Base-by-base conservation (phyloP, 2,329 filamentous ascomycete species). In the Keithomyces neogunnii region DNA sequence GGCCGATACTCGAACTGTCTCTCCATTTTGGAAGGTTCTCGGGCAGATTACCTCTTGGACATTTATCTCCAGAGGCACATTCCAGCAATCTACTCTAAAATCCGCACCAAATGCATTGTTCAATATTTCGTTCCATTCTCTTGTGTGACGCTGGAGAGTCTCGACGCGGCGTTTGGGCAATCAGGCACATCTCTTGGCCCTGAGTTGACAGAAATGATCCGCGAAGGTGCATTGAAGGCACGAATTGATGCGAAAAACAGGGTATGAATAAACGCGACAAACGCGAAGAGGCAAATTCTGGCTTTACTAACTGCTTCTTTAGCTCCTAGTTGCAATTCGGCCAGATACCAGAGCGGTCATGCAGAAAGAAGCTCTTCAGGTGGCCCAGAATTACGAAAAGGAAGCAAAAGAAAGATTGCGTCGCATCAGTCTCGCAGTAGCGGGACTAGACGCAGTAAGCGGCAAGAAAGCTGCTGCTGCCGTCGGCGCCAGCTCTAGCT, bases 61-160 rank as follows among this genome's bases (percentile, higher is more conserved):
- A 73, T 96, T 26, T 86, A 96, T 66, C 78, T 99, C 5, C 84
- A 88, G 53, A 81, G 77, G 55, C 88, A 95, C 57, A 74, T 96
- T 19, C 63, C 77, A 38, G 70, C 73, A 1, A 74, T 99, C 26
- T 93, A 91, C 70, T 73, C 78, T 9, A 73, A 75, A 46, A 90
- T 99, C 59, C 83, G 93, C 53, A 87, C 80, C 62, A 96, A 96
- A 72, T 92, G 91, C 62, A 96, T 99, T 53, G 81, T 91, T 29
- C 89, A 96, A 63, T 97, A 96, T 69, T 86, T 96, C 60, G 78
- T 89, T 29, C 91, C 93, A 0, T 99, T 95, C 67, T 95, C 86
- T 42, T 85, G 85, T 57, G 89, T 96, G 55, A 91, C 87, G 0
- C 74, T 97, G 4, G 78, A 85, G 26, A 89, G 83, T 54, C 81